phyloP scores from a whole-genome alignment of 2,329 filamentous ascomycete species.

The Iodosphaeria phyllophila region DNA sequence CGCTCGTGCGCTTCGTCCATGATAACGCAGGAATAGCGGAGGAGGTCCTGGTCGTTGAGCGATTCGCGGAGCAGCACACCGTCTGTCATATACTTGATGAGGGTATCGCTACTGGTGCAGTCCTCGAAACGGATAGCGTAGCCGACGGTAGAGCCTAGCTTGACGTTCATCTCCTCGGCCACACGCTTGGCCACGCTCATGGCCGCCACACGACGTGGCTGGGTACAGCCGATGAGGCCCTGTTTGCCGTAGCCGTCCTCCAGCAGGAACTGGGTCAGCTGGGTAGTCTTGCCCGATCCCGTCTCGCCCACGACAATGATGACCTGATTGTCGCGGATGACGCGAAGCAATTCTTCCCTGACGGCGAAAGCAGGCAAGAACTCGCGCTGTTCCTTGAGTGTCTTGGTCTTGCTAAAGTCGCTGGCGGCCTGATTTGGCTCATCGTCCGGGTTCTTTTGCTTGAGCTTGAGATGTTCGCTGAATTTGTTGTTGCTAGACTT shows the following conservation, averaged over 20 bases:
- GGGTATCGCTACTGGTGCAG: slow-evolving; percentile 85
- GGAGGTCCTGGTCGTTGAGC: slow-evolving; percentile 77
- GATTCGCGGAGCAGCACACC: slow-evolving; percentile 88
- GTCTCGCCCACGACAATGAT: slow-evolving; percentile 95
- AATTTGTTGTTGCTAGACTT: slow-evolving; percentile 60
- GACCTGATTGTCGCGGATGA: slow-evolving; percentile 93
- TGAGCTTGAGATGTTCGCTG: slow-evolving; percentile 78
- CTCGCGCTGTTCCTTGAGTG: slow-evolving; percentile 75
- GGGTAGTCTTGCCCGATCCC: slow-evolving; percentile 92
- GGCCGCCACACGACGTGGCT: slow-evolving; percentile 86
- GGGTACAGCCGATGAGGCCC: slow-evolving; percentile 91
- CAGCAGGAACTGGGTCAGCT: slow-evolving; percentile 87
- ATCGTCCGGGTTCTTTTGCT: too few species aligned
- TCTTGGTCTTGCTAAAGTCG: slow-evolving; percentile 84
- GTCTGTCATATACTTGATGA: slow-evolving; percentile 99
- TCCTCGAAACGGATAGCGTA: slow-evolving; percentile 98
- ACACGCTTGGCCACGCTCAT: slow-evolving; percentile 99
- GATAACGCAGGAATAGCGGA: slow-evolving; percentile 94
- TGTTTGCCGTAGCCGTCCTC: slow-evolving; percentile 82
- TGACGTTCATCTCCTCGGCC: slow-evolving; percentile 94
- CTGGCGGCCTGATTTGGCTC: slow-evolving; percentile 68
- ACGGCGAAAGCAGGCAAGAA: slow-evolving; percentile 93
- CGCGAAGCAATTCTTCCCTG: slow-evolving; percentile 73
- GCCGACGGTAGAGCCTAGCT: slow-evolving; percentile 70
- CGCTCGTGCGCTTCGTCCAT: slow-evolving; percentile 99